Evolutionary conservation across 148 eudicot species (phyloP).

Genomic region (Arbutus unedo): DNA sequence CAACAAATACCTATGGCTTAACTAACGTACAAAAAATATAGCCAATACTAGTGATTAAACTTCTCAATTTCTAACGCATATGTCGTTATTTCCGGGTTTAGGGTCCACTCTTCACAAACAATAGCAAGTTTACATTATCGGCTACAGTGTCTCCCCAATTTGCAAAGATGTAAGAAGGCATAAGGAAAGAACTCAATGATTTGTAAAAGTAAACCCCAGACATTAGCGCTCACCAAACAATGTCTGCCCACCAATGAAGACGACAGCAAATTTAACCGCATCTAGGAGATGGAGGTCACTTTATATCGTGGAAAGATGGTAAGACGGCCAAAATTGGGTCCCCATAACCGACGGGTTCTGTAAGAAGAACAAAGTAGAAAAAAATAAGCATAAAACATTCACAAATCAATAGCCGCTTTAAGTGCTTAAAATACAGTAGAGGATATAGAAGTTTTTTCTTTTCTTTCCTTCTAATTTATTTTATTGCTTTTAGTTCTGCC

Average conservation of each 20-base stretch:
- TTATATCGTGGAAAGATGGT: constrained; percentile 64
- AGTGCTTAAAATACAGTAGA: not conserved
- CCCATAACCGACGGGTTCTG: constrained; percentile 90
- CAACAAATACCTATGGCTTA: not conserved
- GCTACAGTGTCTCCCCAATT: not conserved
- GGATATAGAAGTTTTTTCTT: not conserved
- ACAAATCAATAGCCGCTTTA: not conserved
- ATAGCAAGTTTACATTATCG: constrained; percentile 9
- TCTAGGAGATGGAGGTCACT: constrained; percentile 17
- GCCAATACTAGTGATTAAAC: constrained; percentile 1
- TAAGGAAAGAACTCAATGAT: constrained; percentile 17
- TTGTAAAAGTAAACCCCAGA: constrained; percentile 6
- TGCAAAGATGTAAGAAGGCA: not conserved
- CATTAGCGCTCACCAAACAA: not conserved
- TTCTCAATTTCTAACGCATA: not conserved
- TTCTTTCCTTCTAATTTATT: not conserved
- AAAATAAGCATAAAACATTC: not conserved
- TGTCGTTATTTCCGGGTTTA: not conserved
- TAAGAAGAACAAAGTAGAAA: not conserved
- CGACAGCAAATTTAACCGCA: not conserved
- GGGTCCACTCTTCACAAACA: not conserved
- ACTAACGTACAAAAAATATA: not conserved
- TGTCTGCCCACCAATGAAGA: not conserved
- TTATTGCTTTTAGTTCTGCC: not conserved
- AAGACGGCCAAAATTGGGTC: constrained; percentile 82